phyloP scores from a whole-genome alignment of 2,329 filamentous ascomycete species.

The Akanthomyces lecanii region DNA sequence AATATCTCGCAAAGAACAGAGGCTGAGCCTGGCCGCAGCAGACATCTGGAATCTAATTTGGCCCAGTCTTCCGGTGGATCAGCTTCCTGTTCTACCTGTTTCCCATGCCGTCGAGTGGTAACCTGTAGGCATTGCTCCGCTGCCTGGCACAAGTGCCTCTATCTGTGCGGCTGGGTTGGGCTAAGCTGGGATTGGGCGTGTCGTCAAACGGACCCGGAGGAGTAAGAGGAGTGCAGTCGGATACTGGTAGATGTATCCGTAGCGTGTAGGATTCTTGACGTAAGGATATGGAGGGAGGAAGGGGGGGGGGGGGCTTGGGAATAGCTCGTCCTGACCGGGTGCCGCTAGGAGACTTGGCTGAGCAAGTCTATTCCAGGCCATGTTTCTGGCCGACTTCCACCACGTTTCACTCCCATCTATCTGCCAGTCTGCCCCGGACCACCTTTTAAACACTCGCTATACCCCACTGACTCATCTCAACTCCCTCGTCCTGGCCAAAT shows the following conservation, averaged over 20 bases:
- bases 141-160: not conserved
- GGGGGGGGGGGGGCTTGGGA: constrained; percentile 11
- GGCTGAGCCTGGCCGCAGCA: constrained; percentile 9
- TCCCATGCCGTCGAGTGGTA: not conserved
- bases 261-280: constrained; percentile 2
- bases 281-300: not conserved
- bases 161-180: not conserved
- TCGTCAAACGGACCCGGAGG: not conserved
- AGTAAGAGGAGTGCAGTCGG: not conserved
- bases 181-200: not conserved
- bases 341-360: constrained; percentile 12
- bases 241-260: not conserved
- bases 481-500: constrained; percentile 7
- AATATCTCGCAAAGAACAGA: constrained; percentile 3
- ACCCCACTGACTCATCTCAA: constrained; percentile 17
- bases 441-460: constrained; percentile 14
- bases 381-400: constrained; percentile 11
- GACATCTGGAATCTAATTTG: constrained; percentile 6
- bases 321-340: constrained; percentile 9
- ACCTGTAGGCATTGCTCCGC: constrained; percentile 3
- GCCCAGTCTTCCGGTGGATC: constrained; percentile 4
- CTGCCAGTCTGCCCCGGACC: constrained; percentile 9
- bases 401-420: constrained; percentile 14
- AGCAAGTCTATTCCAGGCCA: constrained; percentile 4
- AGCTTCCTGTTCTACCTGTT: not conserved